Evolutionary conservation across 2,329 filamentous ascomycete species (phyloP), one percentile per base, ranked within the genome.

Genomic region (Penicillium carneum): DNA sequence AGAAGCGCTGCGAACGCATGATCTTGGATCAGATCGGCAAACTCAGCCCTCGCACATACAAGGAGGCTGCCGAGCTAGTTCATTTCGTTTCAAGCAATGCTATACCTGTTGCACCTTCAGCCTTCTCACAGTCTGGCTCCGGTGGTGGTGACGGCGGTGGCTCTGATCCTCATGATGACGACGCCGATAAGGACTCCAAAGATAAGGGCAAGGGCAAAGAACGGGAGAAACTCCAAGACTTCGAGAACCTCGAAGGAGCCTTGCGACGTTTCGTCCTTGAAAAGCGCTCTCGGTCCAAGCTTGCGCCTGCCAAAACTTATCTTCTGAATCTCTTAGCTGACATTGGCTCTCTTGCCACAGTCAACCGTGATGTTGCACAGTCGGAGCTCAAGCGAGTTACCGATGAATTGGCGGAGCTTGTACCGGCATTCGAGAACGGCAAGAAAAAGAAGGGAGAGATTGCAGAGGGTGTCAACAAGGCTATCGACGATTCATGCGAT

Each of bases 31-130:
- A 98, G 77, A 89, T 99, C 16, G 84, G 86, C 50, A 87, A 88
- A 29, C 84, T 99, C n/a, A 98, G 94, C 73, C 95, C 94, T 2
- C 88, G 90, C 53, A 99, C 95, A 0, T 90, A 89, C 83, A 98
- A 98, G 75, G 95, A 99, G 73, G 89, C 93, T 0, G 86, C 88
- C 1, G 95, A 99, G 73, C 83, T 99, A 8, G 95, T 99, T 3
- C 95, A 99, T 75, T 99, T 99, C 69, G 95, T 99, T 2, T 98
- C 95, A 1, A 98, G 94, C 74, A 97, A 97, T 75, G 93, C 93
- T 3, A 91, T 99, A 61, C 94, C 94, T 0, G 88, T 91, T 57
- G 84, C 84, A 0, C 78, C 85, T 0, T 26, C 23, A 26, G 83
- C 84, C 3, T 82, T 84, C n/a, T 83, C 68, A 29, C 69, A 72